phyloP scores from a whole-genome alignment of 2,329 filamentous ascomycete species.

The Magnaporthiopsis rhizophila region DNA sequence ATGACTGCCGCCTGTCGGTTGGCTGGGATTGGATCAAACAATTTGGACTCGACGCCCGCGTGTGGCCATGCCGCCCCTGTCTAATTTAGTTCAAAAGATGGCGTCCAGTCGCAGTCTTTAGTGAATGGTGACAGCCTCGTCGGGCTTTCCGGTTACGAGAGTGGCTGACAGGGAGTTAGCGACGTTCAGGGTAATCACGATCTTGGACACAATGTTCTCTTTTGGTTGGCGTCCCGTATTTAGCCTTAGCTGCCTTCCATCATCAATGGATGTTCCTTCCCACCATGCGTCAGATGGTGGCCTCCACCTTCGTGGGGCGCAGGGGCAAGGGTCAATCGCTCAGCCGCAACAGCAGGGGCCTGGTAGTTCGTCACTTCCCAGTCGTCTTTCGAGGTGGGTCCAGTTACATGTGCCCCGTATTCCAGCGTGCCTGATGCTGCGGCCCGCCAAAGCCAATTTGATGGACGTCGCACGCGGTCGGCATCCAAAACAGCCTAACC shows the following conservation, averaged over 20 bases:
- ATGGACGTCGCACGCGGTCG: no score
- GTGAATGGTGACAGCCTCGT: not conserved
- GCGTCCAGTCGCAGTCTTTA: not conserved
- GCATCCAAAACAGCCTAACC: no score
- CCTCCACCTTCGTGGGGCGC: not conserved
- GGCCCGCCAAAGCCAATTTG: no score
- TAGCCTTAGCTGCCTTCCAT: not conserved
- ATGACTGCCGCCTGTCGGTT: not conserved
- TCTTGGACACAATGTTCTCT: no score
- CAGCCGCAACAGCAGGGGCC: not conserved
- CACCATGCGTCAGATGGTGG: no score
- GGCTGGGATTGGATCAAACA: not conserved
- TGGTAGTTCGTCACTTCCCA: not conserved
- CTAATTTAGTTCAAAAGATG: not conserved
- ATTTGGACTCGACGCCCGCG: not conserved
- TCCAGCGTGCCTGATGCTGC: no score
- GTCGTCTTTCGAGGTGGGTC: no score
- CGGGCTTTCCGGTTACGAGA: no score
- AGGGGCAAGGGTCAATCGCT: not conserved
- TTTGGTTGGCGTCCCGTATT: not conserved
- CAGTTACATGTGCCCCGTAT: no score
- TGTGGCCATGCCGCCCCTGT: no score
- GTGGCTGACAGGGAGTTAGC: not conserved
- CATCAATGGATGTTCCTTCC: no score
- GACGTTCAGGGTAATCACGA: not conserved